Evolutionary conservation across 2,329 filamentous ascomycete genomes (phyloP), one percentile per base, ranked within the genome.

Genomic region (Decorospora gaudefroyi): DNA sequence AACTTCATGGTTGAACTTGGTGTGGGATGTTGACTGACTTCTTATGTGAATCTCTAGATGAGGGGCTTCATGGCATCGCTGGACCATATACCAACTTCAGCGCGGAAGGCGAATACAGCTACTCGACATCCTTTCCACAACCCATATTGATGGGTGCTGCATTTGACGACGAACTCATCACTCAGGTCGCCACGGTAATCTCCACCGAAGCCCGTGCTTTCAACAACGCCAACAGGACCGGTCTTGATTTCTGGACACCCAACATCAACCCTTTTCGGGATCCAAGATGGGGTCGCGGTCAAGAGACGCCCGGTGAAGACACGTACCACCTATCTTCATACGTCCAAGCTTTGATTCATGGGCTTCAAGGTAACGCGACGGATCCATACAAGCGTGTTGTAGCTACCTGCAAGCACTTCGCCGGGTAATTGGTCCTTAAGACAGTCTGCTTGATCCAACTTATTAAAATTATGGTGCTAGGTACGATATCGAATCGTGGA

Each of bases 231-330:
- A 80, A 79, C 36, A 72, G 76, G 15, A 77, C 76, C 3, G 80
- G 80, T 1, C 62, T 65, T 11, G 61, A 84, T 62, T 84, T 76
- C 59, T 85, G 80, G 78, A 83, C 84, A 0, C 84, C 84, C 0
- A 86, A 86, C 58, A 84, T 87, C 62, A 86, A 86, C 55, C 76
- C 80, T 0, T 86, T 82, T 69, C 77, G 77, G 34, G 82, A 85
- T 53, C 82, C 83, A 0, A 70, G 83, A 15, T 84, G 81, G 82
- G 82, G 82, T 1, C 51, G 61, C 21, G 62, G 62, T 1, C 59
- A 63, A 41, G 66, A 85, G 59, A 84, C 81, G 0, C 81, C 82
- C 0, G 80, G 80, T 8, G 81, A 83, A 61, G 80, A 84, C 51
- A 66, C 76, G 0, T 76, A 76, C 42, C 76, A 75, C 38, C 69